Conservation (phyloP, 2,329 filamentous ascomycete species). For the Neonectria coccinea region DNA sequence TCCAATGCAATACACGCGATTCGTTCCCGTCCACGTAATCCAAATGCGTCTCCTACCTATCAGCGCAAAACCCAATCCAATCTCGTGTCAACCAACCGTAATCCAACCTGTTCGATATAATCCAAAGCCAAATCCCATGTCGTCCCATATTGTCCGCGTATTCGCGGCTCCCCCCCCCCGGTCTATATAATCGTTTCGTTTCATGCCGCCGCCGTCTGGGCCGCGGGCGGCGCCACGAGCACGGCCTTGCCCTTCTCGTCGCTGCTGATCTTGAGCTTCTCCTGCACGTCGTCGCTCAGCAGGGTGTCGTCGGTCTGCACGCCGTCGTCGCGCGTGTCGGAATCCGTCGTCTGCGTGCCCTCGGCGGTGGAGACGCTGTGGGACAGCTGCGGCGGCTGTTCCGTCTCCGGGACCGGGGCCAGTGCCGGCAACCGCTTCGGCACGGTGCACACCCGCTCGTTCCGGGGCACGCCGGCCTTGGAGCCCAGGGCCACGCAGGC, state of each 20-base stretch:
- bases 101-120: not conserved
- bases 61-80: not conserved
- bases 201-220: conserved; percentile 32
- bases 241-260: conserved; percentile 37
- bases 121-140: not conserved
- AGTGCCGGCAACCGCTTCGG: conserved; percentile 52
- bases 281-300: conserved; percentile 45
- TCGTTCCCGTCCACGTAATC: not conserved
- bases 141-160: not conserved
- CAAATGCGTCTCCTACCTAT: not conserved
- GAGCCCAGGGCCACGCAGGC: conserved; percentile 67
- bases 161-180: not conserved
- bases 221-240: conserved; percentile 6
- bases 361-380: conserved; percentile 47
- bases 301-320: conserved; percentile 46
- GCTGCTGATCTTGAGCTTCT: conserved; percentile 49
- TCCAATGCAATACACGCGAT: conserved; percentile 8
- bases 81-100: not conserved
- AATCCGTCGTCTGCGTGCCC: conserved; percentile 45
- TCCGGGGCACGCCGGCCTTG: conserved; percentile 57
- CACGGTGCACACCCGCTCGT: conserved; percentile 64
- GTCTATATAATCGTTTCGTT: conserved; percentile 28
- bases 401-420: conserved; percentile 21
- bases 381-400: conserved; percentile 1
- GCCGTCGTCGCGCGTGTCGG: conserved; percentile 40